Conservation (phyloP, 1,139 yeast species). For the Candida frijolesensis region DNA sequence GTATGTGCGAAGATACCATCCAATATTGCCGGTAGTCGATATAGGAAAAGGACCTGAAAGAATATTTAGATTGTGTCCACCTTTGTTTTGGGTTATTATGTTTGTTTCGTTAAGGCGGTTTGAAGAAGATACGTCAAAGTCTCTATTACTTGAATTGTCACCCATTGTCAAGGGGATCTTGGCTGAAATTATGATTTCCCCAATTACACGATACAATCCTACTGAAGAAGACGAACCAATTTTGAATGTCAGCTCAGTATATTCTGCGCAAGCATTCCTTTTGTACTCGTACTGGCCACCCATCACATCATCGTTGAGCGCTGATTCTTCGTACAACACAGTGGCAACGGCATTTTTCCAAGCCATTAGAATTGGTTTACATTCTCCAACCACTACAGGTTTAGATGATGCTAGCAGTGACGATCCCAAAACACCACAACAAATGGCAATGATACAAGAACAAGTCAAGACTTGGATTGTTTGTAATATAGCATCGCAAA, state of each 20-base stretch:
- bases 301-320: slow-evolving; percentile 86
- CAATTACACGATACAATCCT: slow-evolving; percentile 82
- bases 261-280: slow-evolving; percentile 89
- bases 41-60: slow-evolving; percentile 78
- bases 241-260: slow-evolving; percentile 88
- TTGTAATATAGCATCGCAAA: slow-evolving; percentile 86
- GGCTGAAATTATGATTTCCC: slow-evolving; percentile 87
- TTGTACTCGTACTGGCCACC: slow-evolving; percentile 96
- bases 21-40: slow-evolving; percentile 85
- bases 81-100: slow-evolving; percentile 92
- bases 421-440: slow-evolving; percentile 25
- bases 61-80: slow-evolving; percentile 77
- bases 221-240: slow-evolving; percentile 76
- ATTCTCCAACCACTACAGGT: slow-evolving; percentile 44
- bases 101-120: slow-evolving; percentile 74
- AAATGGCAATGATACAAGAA: slow-evolving; percentile 58
- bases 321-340: slow-evolving; percentile 95
- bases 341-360: slow-evolving; percentile 90
- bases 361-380: slow-evolving; percentile 88
- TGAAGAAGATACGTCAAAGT: slow-evolving; percentile 38
- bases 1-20: slow-evolving; percentile 75
- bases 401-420: not conserved
- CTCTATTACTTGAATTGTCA: slow-evolving; percentile 55
- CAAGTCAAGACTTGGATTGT: slow-evolving; percentile 91
- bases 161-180: slow-evolving; percentile 73